Conservation (phyloP, 441 rosid species). For the Breynia disticha region DNA sequence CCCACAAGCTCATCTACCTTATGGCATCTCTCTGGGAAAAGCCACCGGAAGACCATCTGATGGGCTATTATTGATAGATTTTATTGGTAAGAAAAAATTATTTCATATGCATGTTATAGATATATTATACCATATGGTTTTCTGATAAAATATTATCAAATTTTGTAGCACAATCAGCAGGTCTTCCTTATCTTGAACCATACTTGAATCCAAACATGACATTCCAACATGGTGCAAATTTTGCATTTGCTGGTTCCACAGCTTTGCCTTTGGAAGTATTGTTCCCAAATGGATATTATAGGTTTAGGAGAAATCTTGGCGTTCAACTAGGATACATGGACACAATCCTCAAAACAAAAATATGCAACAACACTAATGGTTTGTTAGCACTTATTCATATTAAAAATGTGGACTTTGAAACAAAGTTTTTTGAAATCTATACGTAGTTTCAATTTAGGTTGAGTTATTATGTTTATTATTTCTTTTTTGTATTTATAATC, state of each 20-base stretch:
- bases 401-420: too few relatives aligned
- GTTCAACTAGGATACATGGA: background rate
- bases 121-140: too few relatives aligned
- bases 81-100: conserved; percentile 11
- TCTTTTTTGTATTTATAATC: too few relatives aligned
- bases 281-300: background rate
- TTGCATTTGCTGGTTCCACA: background rate
- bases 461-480: too few relatives aligned
- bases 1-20: conserved; percentile 18
- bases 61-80: conserved; percentile 23
- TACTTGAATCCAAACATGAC: background rate
- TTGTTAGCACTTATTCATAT: too few relatives aligned
- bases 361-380: background rate
- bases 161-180: background rate
- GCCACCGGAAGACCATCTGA: conserved; percentile 25
- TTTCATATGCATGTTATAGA: background rate
- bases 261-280: background rate
- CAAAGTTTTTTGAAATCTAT: too few relatives aligned
- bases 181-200: background rate
- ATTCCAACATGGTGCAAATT: background rate
- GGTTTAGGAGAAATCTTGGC: background rate
- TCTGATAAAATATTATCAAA: background rate
- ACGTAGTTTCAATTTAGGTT: too few relatives aligned
- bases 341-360: background rate
- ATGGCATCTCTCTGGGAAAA: conserved; percentile 18